Percentiles rank a stretch among this genome's conserved stretches.
phyloP scores from a whole-genome alignment of 768 basidiomycete genomes.

The Kwoniella bestiolae region DNA sequence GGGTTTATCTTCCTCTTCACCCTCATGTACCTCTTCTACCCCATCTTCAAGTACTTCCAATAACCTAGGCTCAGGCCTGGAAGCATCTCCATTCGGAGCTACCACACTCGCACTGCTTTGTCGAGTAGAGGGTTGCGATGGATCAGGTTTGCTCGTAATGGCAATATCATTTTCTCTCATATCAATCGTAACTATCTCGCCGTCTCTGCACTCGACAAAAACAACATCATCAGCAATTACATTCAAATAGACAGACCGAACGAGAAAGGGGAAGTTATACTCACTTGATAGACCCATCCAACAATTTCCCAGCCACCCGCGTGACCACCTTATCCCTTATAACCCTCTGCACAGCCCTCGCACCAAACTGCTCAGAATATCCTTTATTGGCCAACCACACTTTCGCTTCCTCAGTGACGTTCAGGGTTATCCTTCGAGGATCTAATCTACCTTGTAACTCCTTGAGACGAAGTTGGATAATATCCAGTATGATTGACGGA shows the following conservation, averaged over 20 bases:
- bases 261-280: too few relatives aligned
- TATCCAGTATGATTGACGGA: constrained; percentile 70
- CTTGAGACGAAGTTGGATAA: constrained; percentile 74
- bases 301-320: constrained; percentile 77
- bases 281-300: constrained; percentile 77
- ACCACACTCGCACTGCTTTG: neutral
- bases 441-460: constrained; percentile 74
- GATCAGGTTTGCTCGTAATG: constrained; percentile 31
- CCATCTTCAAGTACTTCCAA: constrained; percentile 39
- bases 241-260: too few relatives aligned
- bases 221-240: constrained; percentile 5
- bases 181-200: constrained; percentile 68
- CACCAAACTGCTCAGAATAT: constrained; percentile 84
- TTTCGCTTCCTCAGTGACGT: constrained; percentile 68
- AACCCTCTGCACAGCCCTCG: constrained; percentile 82
- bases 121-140: constrained; percentile 2
- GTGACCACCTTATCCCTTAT: constrained; percentile 80
- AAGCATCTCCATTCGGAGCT: neutral
- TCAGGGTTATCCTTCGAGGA: constrained; percentile 69
- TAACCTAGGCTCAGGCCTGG: constrained; percentile 24
- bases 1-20: constrained; percentile 17
- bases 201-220: constrained; percentile 62
- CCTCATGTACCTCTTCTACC: constrained; percentile 22
- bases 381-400: constrained; percentile 76
- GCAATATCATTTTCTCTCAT: constrained; percentile 61